Evolutionary conservation across 1,284 basidiomycete genomes (phyloP).

Genomic region (Cystobasidium sp.): DNA sequence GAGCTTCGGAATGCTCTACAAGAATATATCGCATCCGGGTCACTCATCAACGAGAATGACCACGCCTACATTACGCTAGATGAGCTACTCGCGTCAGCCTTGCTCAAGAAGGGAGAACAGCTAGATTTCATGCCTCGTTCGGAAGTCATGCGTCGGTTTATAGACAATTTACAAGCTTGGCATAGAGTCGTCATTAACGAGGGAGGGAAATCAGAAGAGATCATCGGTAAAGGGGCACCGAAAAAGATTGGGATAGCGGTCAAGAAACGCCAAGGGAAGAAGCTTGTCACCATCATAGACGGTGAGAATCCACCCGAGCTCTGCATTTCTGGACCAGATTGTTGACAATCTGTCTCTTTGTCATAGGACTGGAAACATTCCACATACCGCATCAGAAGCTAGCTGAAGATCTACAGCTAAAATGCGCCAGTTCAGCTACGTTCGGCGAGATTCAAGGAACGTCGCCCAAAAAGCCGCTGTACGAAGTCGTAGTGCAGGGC

Average conservation of each 20-base stretch:
- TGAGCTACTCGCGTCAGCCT: constrained; percentile 1
- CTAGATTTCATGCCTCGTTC: constrained; percentile 39
- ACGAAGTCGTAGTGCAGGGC: constrained; percentile 41
- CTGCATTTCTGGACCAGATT: too few relatives aligned
- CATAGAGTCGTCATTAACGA: constrained; percentile 25
- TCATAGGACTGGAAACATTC: constrained; percentile 38
- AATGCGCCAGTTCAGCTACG: constrained; percentile 42
- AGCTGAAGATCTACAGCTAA: constrained; percentile 37
- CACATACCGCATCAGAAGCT: constrained; percentile 36
- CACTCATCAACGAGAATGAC: constrained; percentile 34
- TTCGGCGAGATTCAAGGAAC: constrained; percentile 28
- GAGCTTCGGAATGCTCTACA: constrained; percentile 24
- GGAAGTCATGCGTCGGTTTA: constrained; percentile 16
- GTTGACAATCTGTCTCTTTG: too few relatives aligned
- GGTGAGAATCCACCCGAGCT: too few relatives aligned
- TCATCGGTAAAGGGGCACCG: constrained; percentile 19
- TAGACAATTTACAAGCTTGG: constrained; percentile 39
- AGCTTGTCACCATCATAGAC: constrained; percentile 42
- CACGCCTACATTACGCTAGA: constrained; percentile 23
- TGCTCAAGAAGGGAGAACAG: constrained; percentile 44
- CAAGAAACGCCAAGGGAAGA: constrained; percentile 43
- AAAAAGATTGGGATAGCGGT: constrained; percentile 33
- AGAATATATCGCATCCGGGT: constrained; percentile 23
- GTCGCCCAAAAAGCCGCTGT: constrained; percentile 35
- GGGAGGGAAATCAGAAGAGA: constrained; percentile 26